These are phyloP conservation scores for Cercospora sp. DNA, from an alignment of 2,329 filamentous ascomycete species.

Conservation along the genomic window DNA sequence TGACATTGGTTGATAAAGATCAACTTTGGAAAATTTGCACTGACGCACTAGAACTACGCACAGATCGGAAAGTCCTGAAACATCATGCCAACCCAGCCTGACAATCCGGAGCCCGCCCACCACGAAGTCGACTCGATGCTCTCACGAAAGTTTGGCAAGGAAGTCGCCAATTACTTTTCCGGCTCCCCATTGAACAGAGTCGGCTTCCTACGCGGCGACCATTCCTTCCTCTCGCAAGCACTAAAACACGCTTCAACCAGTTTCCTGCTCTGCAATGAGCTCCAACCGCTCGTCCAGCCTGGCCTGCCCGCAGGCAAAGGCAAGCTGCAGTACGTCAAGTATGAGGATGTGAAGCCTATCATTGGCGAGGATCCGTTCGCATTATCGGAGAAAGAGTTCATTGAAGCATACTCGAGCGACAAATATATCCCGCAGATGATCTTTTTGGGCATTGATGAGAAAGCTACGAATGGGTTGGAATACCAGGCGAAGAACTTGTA, in stretches of 20 bases:
- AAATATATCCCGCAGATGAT: conserved; percentile 69
- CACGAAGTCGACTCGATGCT: conserved; percentile 67
- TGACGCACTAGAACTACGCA: background rate
- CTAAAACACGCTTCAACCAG: conserved; percentile 64
- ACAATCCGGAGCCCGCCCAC: conserved; percentile 60
- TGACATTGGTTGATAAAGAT: background rate
- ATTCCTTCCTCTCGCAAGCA: conserved; percentile 67
- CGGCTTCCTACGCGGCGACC: conserved; percentile 72
- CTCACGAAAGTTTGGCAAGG: conserved; percentile 73
- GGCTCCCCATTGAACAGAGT: conserved; percentile 74
- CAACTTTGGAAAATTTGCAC: background rate
- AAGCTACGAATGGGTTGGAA: conserved; percentile 53
- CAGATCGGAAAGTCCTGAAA: background rate
- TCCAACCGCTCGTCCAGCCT: conserved; percentile 63
- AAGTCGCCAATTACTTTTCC: conserved; percentile 81
- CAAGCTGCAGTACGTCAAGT: conserved; percentile 67
- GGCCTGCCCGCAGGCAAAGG: conserved; percentile 41
- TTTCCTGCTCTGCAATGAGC: conserved; percentile 77
- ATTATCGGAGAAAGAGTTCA: conserved; percentile 68
- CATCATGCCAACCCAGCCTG: conserved; percentile 39
- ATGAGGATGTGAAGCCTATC: conserved; percentile 67
- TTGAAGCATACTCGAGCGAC: conserved; percentile 72
- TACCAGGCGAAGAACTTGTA: conserved; percentile 68
- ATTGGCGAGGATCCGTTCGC: conserved; percentile 72
- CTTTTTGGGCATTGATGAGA: conserved; percentile 82